Base-by-base conservation (phyloP, 2,329 filamentous ascomycete species). In the Scedosporium apiospermum region DNA sequence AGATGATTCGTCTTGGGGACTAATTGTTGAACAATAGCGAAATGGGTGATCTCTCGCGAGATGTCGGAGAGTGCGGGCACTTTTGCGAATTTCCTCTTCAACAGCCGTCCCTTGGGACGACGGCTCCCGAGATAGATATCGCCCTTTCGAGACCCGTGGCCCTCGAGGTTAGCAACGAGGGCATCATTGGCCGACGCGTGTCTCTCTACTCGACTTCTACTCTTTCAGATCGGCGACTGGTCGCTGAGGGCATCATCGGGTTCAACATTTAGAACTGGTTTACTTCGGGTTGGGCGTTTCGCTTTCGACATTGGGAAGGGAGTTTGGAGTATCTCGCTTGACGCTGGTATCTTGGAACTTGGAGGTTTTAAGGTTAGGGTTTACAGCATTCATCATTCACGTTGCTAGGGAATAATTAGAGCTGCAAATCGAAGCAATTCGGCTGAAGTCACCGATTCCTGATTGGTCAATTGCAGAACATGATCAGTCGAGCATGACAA, bases 111-210 rank as follows among this genome's bases (percentile, higher is more conserved):
- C 4, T 12, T 16, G 5, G 59, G 44, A 10, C 34, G 10, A 12
- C 34, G 1, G 10, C 44, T 9, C n/a, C n/a, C 21, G 59, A 51
- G 42, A 6, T 61, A n/a, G 59, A 61, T 9, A 10, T 61, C 9
- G 66, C 71, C 0, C 69, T 81, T 0, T 68, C 70, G 3, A 67
- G 68, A 0, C 77, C 78, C 0, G 67, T 81, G 3, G 78, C 75
- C 0, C 70, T 80, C 0, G 71, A 76, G 64, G 77, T 81, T 9
- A 78, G 78, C 0, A 69, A 70, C 26, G 70, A 77, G 5, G 79
- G 79, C 14, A 79, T 81, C 61, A 81, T 81, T n/a, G 79, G 79
- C 1, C 72, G 78, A 3, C 71, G 78, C 4, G 77, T 81, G 1
- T 80, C 78, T 0, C 61, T 81, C 0, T 74, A 46, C 27, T 61